phyloP scores from a whole-genome alignment of 176 grass and related monocot species.

The Raddia distichophylla region DNA sequence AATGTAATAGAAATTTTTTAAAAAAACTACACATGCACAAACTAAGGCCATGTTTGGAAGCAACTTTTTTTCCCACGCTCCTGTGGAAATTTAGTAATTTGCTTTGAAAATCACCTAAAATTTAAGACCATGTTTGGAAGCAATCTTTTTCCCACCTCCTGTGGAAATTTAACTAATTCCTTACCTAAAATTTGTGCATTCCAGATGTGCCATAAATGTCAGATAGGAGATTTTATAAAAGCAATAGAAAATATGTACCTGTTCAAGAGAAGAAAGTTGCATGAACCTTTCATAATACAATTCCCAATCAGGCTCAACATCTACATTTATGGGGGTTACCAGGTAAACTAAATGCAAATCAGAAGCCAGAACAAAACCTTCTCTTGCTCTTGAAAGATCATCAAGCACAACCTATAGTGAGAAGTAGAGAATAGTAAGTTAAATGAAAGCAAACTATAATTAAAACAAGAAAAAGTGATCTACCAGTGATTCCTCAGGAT shows the following conservation, averaged over 20 bases:
- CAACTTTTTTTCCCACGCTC: no score
- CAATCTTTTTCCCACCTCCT: no score
- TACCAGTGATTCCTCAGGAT: conserved; percentile 96
- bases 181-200: no score
- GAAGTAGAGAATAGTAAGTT: conserved; percentile 26
- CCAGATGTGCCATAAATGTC: not conserved
- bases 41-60: no score
- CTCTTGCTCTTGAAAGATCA: conserved; percentile 94
- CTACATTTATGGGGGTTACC: conserved; percentile 93
- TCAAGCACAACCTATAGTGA: conserved; percentile 77
- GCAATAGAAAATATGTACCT: conserved; percentile 55
- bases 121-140: no score
- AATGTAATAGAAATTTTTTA: not conserved
- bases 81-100: no score
- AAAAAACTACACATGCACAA: not conserved
- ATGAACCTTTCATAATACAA: conserved; percentile 96
- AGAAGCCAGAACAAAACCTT: conserved; percentile 92
- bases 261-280: conserved; percentile 84
- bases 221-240: conserved; percentile 5
- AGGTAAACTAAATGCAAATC: conserved; percentile 98
- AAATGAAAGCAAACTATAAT: conserved; percentile 35
- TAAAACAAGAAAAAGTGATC: conserved; percentile 29
- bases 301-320: conserved; percentile 96
- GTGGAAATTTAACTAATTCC: no score
- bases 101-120: no score